These are phyloP conservation scores for Botrytis aclada DNA, from an alignment of 2,329 filamentous ascomycete species.

Conservation along the genomic window DNA sequence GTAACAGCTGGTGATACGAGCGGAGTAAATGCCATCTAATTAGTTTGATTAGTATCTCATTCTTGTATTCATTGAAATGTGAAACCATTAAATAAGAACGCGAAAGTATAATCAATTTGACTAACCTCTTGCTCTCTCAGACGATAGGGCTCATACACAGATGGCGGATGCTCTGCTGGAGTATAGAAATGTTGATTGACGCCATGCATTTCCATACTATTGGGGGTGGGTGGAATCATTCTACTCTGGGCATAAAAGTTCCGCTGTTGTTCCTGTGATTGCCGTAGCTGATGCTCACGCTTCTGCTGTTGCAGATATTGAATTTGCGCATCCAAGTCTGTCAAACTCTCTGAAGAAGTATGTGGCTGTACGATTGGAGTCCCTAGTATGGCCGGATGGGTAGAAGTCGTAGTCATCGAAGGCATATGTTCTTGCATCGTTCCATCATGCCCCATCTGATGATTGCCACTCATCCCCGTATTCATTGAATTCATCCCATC, in stretches of 20 bases:
- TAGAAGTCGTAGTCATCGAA: conserved; percentile 45
- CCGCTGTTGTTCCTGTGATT: conserved; percentile 47
- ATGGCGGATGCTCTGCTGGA: conserved; percentile 50
- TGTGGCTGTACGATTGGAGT: conserved; percentile 42
- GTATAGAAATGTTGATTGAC: conserved; percentile 57
- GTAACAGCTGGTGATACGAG: conserved; percentile 82
- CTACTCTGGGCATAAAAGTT: conserved; percentile 55
- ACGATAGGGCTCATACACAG: conserved; percentile 59
- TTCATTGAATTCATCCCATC: conserved; percentile 44
- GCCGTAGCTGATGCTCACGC: conserved; percentile 51
- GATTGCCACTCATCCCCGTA: conserved; percentile 43
- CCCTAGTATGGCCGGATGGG: conserved; percentile 45
- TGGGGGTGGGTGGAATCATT: conserved; percentile 74
- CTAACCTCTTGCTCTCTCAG: conserved; percentile 67
- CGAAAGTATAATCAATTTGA: conserved; percentile 22
- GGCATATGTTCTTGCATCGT: conserved; percentile 47
- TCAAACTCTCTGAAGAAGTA: conserved; percentile 51
- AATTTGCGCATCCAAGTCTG: conserved; percentile 63
- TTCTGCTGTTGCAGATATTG: conserved; percentile 63
- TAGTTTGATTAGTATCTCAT: conserved; percentile 1
- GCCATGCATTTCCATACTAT: conserved; percentile 72
- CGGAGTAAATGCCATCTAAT: conserved; percentile 72
- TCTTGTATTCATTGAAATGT: not conserved
- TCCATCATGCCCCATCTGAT: conserved; percentile 35
- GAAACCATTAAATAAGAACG: not conserved